Conservation (phyloP, 2,329 filamentous ascomycete species). For the Emericellopsis cladophorae region DNA sequence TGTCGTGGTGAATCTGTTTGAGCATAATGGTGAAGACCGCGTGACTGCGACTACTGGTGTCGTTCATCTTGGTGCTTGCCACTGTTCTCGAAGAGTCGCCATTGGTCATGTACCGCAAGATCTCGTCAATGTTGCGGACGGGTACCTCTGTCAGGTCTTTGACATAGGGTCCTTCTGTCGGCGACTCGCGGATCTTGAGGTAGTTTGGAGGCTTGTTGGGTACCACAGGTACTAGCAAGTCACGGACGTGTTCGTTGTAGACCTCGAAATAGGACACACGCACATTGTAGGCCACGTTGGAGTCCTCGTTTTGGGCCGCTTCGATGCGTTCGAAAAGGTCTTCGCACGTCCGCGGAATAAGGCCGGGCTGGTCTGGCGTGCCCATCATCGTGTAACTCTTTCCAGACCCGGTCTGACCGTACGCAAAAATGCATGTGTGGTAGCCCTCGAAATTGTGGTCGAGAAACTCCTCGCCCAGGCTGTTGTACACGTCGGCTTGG, state of each 20-base stretch:
- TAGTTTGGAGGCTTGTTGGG: constrained; percentile 71
- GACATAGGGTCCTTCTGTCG: constrained; percentile 89
- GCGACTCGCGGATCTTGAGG: constrained; percentile 93
- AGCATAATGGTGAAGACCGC: constrained; percentile 97
- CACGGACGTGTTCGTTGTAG: constrained; percentile 97
- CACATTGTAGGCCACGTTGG: constrained; percentile 92
- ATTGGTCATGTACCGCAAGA: constrained; percentile 79
- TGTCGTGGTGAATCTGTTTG: constrained; percentile 95
- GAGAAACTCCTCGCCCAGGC: constrained; percentile 87
- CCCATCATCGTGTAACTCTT: constrained; percentile 99
- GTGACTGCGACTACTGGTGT: constrained; percentile 91
- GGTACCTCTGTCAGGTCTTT: constrained; percentile 92
- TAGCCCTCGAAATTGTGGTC: constrained; percentile 99
- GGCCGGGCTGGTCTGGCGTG: constrained; percentile 65
- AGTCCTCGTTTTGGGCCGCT: constrained; percentile 59
- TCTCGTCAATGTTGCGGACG: constrained; percentile 75
- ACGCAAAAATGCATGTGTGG: constrained; percentile 98
- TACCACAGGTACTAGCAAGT: constrained; percentile 66
- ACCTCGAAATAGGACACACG: constrained; percentile 98
- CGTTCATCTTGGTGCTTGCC: constrained; percentile 98
- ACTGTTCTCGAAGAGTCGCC: constrained; percentile 81
- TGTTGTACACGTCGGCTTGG: constrained; percentile 89
- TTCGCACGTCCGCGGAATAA: constrained; percentile 91
- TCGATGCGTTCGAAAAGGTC: constrained; percentile 93
- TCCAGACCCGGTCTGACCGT: constrained; percentile 92